phyloP scores from a whole-genome alignment of 2,329 filamentous ascomycete species.

The Rugonectria rugulosa region DNA sequence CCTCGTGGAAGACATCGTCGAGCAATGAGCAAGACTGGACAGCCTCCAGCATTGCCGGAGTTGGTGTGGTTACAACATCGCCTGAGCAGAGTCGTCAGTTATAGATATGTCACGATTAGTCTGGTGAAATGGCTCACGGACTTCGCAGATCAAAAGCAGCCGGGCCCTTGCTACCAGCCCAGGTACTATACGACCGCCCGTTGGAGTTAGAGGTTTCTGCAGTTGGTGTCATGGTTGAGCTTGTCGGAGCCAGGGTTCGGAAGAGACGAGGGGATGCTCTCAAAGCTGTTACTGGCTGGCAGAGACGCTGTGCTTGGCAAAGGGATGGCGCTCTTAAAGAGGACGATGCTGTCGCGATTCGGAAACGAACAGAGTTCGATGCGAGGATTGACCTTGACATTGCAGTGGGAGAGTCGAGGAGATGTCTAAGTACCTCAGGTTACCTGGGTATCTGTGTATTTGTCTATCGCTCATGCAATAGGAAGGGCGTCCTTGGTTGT shows the following conservation, averaged over 20 bases:
- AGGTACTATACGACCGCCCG: slow-evolving; percentile 40
- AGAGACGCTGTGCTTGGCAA: not conserved
- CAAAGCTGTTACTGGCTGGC: not conserved
- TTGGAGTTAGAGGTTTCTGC: slow-evolving; percentile 11
- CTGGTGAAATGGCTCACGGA: slow-evolving; percentile 31
- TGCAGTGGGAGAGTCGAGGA: not conserved
- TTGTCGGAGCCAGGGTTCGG: too few species aligned
- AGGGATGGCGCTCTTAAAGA: not conserved
- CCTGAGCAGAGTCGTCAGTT: slow-evolving; percentile 43
- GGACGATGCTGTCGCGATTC: not conserved
- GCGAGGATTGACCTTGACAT: slow-evolving; percentile 11
- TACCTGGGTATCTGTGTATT: too few species aligned
- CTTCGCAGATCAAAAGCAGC: slow-evolving; percentile 51
- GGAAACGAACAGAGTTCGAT: slow-evolving; percentile 1
- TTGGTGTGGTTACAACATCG: slow-evolving; percentile 74
- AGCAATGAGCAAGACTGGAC: slow-evolving; percentile 77
- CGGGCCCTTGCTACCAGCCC: slow-evolving; percentile 48
- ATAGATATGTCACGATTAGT: not conserved
- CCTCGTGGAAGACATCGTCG: slow-evolving; percentile 86
- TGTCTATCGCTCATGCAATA: not conserved
- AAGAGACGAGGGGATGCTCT: slow-evolving; percentile 19
- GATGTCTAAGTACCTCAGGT: not conserved
- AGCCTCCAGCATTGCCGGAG: slow-evolving; percentile 80
- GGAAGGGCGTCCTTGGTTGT: too few species aligned
- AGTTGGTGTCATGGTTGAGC: slow-evolving; percentile 22